Conservation (phyloP, 2,329 filamentous ascomycete genomes). For the Dothideomycetes sp. region DNA sequence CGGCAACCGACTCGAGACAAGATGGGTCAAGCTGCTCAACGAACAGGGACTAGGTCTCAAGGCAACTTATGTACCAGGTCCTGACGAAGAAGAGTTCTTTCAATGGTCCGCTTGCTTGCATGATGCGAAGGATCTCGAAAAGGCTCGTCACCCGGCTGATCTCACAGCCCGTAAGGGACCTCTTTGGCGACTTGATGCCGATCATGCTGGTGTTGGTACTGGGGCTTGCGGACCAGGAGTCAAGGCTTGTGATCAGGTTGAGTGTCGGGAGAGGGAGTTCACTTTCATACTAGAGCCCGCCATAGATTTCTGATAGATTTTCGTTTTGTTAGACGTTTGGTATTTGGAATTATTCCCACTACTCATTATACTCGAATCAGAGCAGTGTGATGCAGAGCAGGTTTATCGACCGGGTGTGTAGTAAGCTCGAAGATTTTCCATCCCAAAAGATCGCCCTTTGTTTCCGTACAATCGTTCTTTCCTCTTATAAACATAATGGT, state of each 20-base stretch:
- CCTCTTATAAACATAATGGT: not conserved
- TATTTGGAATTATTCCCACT: too few relatives aligned
- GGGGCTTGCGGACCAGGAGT: conserved; percentile 8
- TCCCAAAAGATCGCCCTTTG: not conserved
- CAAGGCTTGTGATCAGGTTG: conserved; percentile 7
- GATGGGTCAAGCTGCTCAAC: conserved; percentile 41
- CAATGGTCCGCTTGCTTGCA: conserved; percentile 9
- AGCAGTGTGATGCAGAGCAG: not conserved
- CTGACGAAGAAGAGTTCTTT: conserved; percentile 4
- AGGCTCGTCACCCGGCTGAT: conserved; percentile 6
- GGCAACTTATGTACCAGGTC: conserved; percentile 18
- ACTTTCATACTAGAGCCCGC: conserved; percentile 9
- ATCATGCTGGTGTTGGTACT: conserved; percentile 8
- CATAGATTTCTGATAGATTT: conserved; percentile 5
- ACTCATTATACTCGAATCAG: too few relatives aligned
- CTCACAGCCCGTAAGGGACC: not conserved
- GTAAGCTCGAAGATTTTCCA: not conserved
- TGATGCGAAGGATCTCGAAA: conserved; percentile 7
- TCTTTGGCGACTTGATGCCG: conserved; percentile 11
- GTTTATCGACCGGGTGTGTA: not conserved
- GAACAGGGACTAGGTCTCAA: conserved; percentile 25
- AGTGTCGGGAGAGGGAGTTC: conserved; percentile 10
- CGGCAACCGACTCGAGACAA: conserved; percentile 52
- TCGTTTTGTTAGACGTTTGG: too few relatives aligned
- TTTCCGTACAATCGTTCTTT: not conserved